Percentiles rank a stretch among this genome's conserved stretches.
Conservation (phyloP, 1,139 yeast species). For the Sugiyamaella neomexicana region DNA sequence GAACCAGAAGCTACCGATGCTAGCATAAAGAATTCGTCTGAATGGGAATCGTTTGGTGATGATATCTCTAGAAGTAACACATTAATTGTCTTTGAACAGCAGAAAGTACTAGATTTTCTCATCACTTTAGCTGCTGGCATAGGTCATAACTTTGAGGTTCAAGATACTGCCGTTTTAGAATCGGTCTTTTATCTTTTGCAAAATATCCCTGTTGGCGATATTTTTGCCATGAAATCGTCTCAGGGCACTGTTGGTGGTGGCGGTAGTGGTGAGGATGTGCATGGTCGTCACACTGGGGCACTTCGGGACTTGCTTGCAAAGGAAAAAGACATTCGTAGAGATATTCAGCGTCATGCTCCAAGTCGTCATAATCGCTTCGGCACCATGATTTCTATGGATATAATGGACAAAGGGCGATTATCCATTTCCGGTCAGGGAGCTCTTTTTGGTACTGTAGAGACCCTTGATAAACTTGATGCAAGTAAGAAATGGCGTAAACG, state of each 20-base stretch:
- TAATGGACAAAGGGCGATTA: conserved; percentile 56
- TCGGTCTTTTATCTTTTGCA: conserved; percentile 63
- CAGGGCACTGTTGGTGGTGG: neutral
- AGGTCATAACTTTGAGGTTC: conserved; percentile 62
- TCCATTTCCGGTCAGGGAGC: conserved; percentile 80
- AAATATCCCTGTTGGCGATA: conserved; percentile 50
- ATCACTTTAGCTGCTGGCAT: conserved; percentile 67
- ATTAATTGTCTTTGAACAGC: conserved; percentile 57
- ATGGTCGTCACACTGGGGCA: conserved; percentile 22
- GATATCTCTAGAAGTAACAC: conserved; percentile 69
- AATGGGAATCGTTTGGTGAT: conserved; percentile 24
- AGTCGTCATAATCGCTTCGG: conserved; percentile 93
- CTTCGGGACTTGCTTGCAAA: conserved; percentile 56
- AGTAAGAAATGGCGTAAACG: conserved; percentile 64
- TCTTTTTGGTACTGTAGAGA: conserved; percentile 47
- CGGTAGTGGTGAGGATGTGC: neutral
- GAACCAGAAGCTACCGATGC: conserved; percentile 53
- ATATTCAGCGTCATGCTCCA: conserved; percentile 42
- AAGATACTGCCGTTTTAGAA: conserved; percentile 69
- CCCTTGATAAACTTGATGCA: conserved; percentile 62
- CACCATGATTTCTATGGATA: conserved; percentile 69
- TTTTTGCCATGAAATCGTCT: conserved; percentile 24
- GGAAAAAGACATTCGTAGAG: conserved; percentile 56
- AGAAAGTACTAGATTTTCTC: conserved; percentile 70
- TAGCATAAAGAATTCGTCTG: conserved; percentile 12